Conservation (phyloP, 2,329 filamentous ascomycete genomes). For the Penicillium sumatraense region DNA sequence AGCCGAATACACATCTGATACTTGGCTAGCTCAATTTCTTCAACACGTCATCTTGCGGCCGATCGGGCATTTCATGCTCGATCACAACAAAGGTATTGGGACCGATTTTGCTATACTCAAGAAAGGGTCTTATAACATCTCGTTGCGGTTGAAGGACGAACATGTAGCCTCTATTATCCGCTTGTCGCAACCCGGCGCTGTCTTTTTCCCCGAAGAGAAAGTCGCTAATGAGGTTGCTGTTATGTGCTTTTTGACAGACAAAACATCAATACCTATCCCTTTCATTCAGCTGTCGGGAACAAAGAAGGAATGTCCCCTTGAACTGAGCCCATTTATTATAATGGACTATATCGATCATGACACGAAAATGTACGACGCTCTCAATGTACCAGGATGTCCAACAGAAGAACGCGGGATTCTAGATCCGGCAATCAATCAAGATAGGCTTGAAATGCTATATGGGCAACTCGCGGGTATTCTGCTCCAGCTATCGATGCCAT, state of each 20-base stretch:
- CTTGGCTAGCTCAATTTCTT: not conserved
- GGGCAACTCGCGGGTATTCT: not conserved
- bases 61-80: not conserved
- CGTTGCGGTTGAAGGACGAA: not conserved
- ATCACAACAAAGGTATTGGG: not conserved
- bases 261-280: constrained; percentile 21
- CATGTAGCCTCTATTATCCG: not conserved
- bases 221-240: constrained; percentile 23
- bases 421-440: constrained; percentile 1
- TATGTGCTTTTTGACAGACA: constrained; percentile 19
- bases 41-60: not conserved
- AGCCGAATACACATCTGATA: not conserved
- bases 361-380: constrained; percentile 18
- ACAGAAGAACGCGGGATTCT: constrained; percentile 18
- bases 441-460: not conserved
- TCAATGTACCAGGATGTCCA: constrained; percentile 19
- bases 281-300: constrained; percentile 18
- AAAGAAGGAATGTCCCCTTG: constrained; percentile 30
- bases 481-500: not conserved
- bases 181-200: not conserved
- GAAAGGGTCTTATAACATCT: not conserved
- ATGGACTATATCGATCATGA: constrained; percentile 36
- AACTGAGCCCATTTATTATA: constrained; percentile 29
- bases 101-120: not conserved
- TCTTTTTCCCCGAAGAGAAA: constrained; percentile 36